Conservation (phyloP, 73 alveolate genomes). For the Breviolum minutum region DNA sequence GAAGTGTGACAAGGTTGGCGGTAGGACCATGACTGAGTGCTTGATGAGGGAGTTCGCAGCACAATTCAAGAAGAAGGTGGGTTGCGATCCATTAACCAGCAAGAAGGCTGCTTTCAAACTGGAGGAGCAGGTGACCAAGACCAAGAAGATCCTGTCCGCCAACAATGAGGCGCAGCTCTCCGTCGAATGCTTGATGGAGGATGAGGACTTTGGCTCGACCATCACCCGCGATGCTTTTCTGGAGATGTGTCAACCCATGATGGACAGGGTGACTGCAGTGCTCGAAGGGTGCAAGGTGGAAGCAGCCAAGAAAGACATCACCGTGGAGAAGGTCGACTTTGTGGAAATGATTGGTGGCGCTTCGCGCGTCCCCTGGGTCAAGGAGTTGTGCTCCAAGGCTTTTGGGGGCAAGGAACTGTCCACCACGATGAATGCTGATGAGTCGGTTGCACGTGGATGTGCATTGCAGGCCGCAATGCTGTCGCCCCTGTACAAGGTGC, state of each 20-base stretch:
- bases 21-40: conserved; percentile 95
- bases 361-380: conserved; percentile 93
- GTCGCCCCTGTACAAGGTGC: conserved; percentile 98
- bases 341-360: conserved; percentile 94
- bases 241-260: conserved; percentile 95
- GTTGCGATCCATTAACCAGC: conserved; percentile 70
- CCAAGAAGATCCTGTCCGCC: conserved; percentile 92
- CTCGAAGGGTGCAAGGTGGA: conserved; percentile 78
- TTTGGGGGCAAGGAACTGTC: conserved; percentile 96
- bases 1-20: conserved; percentile 84
- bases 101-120: conserved; percentile 91
- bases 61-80: conserved; percentile 94
- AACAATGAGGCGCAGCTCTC: conserved; percentile 80
- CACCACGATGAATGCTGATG: conserved; percentile 99
- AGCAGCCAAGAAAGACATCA: conserved; percentile 34
- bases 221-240: conserved; percentile 77
- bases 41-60: conserved; percentile 90
- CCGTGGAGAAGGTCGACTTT: conserved; percentile 72
- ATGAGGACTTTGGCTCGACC: conserved; percentile 80
- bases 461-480: conserved; percentile 99
- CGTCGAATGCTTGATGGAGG: conserved; percentile 92
- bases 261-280: conserved; percentile 93
- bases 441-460: conserved; percentile 99
- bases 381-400: conserved; percentile 90
- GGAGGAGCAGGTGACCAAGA: conserved; percentile 92